Percentiles rank a stretch among this genome's conserved stretches.
phyloP scores from a whole-genome alignment of 208 protist genomes.

The Polymyxa betae region DNA sequence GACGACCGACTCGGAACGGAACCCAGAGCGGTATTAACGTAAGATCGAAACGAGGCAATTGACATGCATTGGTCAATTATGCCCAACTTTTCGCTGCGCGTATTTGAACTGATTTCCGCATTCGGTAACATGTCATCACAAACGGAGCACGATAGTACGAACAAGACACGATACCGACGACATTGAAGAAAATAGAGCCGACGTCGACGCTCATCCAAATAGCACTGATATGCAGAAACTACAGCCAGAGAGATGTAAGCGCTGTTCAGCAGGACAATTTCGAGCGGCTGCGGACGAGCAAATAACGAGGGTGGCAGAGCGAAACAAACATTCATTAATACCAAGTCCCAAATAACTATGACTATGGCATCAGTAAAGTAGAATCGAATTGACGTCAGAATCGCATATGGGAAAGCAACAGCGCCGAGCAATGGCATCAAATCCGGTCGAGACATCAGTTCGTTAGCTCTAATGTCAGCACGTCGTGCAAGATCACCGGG shows the following conservation, averaged over 20 bases:
- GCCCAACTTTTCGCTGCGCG: background rate
- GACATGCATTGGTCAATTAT: background rate
- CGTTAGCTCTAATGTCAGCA: background rate
- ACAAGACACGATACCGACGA: background rate
- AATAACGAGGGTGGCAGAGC: background rate
- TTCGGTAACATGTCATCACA: background rate
- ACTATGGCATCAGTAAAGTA: background rate
- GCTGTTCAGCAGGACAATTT: background rate
- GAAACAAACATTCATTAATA: slow-evolving; percentile 7
- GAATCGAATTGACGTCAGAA: background rate
- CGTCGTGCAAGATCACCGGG: background rate
- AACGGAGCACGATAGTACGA: slow-evolving; percentile 1
- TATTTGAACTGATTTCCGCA: background rate
- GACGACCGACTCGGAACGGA: background rate
- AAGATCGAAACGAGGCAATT: background rate
- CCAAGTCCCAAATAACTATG: background rate
- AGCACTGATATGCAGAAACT: background rate
- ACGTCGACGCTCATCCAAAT: background rate
- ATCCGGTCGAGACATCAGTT: too few species aligned
- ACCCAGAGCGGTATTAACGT: background rate
- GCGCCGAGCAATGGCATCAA: background rate
- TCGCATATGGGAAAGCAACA: background rate
- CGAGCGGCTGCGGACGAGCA: background rate
- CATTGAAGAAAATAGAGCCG: background rate
- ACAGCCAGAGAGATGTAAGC: background rate